Evolutionary conservation across 805 yeast genomes (phyloP).

Genomic region (Yarrowia porcina): DNA sequence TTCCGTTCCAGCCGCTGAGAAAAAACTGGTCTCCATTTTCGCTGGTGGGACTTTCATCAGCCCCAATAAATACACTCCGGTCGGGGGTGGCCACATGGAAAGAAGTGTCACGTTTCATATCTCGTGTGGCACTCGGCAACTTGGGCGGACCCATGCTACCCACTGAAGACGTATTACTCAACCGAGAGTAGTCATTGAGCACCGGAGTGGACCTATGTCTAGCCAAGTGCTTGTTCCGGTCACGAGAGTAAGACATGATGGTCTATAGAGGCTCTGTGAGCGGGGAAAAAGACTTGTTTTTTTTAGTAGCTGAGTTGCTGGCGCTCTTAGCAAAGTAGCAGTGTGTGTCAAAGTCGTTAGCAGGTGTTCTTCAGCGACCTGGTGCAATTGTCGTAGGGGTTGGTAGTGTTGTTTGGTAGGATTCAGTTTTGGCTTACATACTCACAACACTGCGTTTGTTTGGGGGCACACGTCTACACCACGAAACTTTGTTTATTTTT

Average conservation of each 20-base stretch:
- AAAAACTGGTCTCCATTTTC: neutral
- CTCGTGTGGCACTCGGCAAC: neutral
- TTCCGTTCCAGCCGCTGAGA: slow-evolving; percentile 7
- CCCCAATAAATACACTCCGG: slow-evolving; percentile 18
- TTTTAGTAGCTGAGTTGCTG: neutral
- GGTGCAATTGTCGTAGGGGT: neutral
- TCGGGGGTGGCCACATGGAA: slow-evolving; percentile 10
- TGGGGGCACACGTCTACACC: slow-evolving; percentile 5
- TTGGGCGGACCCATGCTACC: neutral
- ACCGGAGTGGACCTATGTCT: slow-evolving; percentile 12
- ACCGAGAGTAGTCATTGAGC: neutral
- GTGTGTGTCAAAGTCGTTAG: neutral
- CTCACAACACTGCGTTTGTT: neutral
- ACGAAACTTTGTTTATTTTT: neutral
- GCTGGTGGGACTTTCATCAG: neutral
- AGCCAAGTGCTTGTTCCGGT: neutral
- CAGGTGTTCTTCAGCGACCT: neutral
- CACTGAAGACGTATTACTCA: neutral
- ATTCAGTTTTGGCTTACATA: no score
- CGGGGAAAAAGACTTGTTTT: neutral
- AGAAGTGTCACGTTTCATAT: neutral
- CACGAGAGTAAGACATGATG: neutral
- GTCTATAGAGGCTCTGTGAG: neutral
- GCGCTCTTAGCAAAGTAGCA: neutral
- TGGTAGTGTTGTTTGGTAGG: neutral